Evolutionary conservation across 805 yeast species (phyloP), one percentile per base, ranked within the genome.

Genomic region (Saccharomycopsis sp.): DNA sequence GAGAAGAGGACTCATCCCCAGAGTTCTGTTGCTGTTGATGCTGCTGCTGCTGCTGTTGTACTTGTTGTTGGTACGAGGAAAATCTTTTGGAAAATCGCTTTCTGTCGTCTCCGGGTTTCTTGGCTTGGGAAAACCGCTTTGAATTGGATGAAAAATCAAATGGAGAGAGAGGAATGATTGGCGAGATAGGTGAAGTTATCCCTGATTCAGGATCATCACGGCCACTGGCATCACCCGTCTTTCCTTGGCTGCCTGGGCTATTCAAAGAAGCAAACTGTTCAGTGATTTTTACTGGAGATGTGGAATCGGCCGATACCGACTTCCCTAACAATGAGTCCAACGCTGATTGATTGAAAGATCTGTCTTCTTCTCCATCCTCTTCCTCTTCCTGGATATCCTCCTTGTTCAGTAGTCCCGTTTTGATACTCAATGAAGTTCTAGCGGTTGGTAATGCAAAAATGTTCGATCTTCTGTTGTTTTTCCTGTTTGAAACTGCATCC

Each of bases 81-180:
- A 45, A 39, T n/a, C 45, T 20, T 23, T 41, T 45, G 4, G 46
- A 42, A 16, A 45, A 38, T 20, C 48, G 26, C 6, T 13, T 33
- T n/a, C 41, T 16, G 27, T 43, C 48, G n/a, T 30, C 38, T 15
- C 38, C 44, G 17, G 26, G 30, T 13, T 42, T 42, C 31, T 26
- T 26, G 16, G n/a, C 20, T 15, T 16, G 36, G 12, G 42, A 27
- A 13, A 36, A 36, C n/a, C 31, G 31, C 21, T 33, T 31, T 6
- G 29, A 22, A n/a, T 16, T 16, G 19, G 20, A 16, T 10, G 35
- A 8, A 15, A 22, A 21, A 20, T 15, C 38, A 30, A 46, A 46
- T 9, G 49, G 49, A 4, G 49, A 46, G 19, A 36, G 17, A n/a
- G 49, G 49, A 7, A 46, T 46, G n/a, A 46, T 46, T 22, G 49